Base-by-base conservation (phyloP, 2,329 filamentous ascomycete species). In the Colletotrichum cereale region DNA sequence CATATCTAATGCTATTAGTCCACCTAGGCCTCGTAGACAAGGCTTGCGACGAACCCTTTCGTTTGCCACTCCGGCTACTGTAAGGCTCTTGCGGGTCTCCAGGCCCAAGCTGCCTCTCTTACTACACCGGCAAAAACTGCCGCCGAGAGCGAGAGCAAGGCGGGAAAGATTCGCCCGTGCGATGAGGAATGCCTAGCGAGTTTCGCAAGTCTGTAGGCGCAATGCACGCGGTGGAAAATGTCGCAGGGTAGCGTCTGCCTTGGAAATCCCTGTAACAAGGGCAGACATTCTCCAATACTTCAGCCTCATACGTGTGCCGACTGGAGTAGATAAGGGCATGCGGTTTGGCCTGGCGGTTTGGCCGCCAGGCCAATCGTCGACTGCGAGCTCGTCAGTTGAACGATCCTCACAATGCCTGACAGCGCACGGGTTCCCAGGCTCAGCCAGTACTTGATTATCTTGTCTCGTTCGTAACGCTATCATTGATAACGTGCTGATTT, bases 1-100 rank as follows among this genome's bases (percentile, higher is more conserved):
- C 63, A 67, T 62, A 16, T 18, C 26, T 42, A 42, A 67, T 56
- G 67, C 63, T 42, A 38, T 24, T 36, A 40, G 40, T 48, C 21
- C n/a, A n/a, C n/a, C n/a, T 42, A 34, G 63, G 21, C 24, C 38
- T 48, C 38, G 44, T 38, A 42, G 24, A 48, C 40, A 40, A 38
- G 40, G 44, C 38, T 66, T 67, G 48, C 67, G 42, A 67, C 48
- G 63, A 71, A 67, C 67, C 40, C 40, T 48, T 38, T 66, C 26
- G 24, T 24, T 47, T 47, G 44, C 21, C 16, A 34, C 34, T 29
- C 8, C 21, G 38, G 16, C 24, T 64, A 18, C 48, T 55, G 63
- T 52, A 40, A 52, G 38, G 31, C 24, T 29, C 50, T 55, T 56
- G 38, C 50, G 48, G 55, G 63, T 2, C 56, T 55, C 34, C 16